Evolutionary conservation across 208 protist genomes (phyloP).

Genomic region (Porcisia hertigi): DNA sequence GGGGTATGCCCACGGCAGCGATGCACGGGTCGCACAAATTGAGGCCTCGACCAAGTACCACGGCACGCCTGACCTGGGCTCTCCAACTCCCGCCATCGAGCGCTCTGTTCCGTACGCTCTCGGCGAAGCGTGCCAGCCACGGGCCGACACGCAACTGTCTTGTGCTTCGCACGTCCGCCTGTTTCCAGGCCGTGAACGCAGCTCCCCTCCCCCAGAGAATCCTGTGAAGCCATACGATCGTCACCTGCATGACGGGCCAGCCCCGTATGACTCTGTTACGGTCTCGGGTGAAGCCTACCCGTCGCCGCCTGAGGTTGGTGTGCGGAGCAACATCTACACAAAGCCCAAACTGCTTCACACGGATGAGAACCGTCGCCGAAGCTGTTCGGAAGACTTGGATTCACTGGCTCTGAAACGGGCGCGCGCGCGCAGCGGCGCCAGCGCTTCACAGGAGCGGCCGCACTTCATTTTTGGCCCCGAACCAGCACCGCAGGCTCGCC

Average conservation of each 20-base stretch:
- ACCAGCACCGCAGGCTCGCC: constrained; percentile 17
- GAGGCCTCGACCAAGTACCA: constrained; percentile 31
- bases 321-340: constrained; percentile 35
- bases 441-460: constrained; percentile 27
- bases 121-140: constrained; percentile 34
- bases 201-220: constrained; percentile 26
- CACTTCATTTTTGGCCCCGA: constrained; percentile 56
- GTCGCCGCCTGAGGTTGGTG: constrained; percentile 62
- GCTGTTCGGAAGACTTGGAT: constrained; percentile 41
- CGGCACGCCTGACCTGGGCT: constrained; percentile 36
- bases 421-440: constrained; percentile 34
- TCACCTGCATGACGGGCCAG: constrained; percentile 30
- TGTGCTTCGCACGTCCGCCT: constrained; percentile 30
- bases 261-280: constrained; percentile 44
- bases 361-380: constrained; percentile 19
- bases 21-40: constrained; percentile 37
- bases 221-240: constrained; percentile 26
- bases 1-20: constrained; percentile 48
- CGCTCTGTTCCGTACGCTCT: constrained; percentile 59
- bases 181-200: constrained; percentile 39
- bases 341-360: constrained; percentile 39
- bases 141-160: constrained; percentile 36
- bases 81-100: constrained; percentile 33
- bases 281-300: constrained; percentile 59
- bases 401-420: constrained; percentile 53